Percentiles rank a stretch among this genome's conserved stretches.
phyloP scores from a whole-genome alignment of 306 rosid species.

The Rosa lucieae region DNA sequence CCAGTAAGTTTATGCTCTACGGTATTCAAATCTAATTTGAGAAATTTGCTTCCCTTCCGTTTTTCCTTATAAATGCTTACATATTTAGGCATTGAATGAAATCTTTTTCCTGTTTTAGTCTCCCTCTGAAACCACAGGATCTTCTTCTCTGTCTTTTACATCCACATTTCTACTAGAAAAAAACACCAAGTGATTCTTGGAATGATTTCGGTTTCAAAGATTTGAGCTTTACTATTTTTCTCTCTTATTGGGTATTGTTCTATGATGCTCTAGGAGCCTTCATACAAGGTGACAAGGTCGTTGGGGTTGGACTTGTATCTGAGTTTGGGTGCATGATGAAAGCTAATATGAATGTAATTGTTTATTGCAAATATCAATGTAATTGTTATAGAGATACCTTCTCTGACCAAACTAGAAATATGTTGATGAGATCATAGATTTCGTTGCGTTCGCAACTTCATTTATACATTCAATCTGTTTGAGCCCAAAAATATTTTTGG shows the following conservation, averaged over 20 bases:
- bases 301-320: constrained; percentile 6
- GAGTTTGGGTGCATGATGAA: background rate
- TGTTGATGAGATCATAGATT: no score
- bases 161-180: background rate
- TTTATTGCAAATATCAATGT: no score
- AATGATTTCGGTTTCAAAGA: background rate
- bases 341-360: no score
- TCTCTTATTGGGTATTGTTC: constrained; percentile 4
- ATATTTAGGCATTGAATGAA: background rate
- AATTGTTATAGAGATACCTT: no score
- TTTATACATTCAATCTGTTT: no score
- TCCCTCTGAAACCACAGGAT: background rate
- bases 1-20: background rate
- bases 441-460: no score
- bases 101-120: constrained; percentile 1
- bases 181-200: background rate
- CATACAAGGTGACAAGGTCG: background rate
- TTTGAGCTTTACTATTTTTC: background rate
- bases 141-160: background rate
- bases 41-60: background rate
- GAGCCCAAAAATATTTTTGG: no score
- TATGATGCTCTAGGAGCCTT: background rate
- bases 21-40: background rate
- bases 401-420: no score
- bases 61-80: constrained; percentile 5